A percentile compares a stretch with the other conserved stretches of the same genome.
Evolutionary conservation across 768 basidiomycete genomes (phyloP).

Genomic region (Nevesoporus exiguus): DNA sequence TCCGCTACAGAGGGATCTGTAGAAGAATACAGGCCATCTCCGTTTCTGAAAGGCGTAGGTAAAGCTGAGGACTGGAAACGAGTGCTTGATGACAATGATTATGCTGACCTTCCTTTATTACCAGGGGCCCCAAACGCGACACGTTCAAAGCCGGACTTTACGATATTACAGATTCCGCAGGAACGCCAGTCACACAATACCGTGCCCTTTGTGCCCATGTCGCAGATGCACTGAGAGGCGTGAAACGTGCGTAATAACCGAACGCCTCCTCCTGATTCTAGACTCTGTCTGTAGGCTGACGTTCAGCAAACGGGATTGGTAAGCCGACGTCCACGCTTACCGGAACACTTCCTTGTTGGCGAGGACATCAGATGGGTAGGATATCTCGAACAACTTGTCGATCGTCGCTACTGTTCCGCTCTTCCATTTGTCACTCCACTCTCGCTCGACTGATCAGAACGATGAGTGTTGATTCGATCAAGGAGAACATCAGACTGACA

Average conservation of each 20-base stretch:
- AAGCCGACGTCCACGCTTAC: constrained; percentile 30
- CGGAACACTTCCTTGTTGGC: constrained; percentile 47
- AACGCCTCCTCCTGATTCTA: constrained; percentile 34
- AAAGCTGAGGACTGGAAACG: neutral
- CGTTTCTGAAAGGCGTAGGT: constrained; percentile 40
- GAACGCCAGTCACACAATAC: constrained; percentile 55
- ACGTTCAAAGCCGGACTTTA: constrained; percentile 52
- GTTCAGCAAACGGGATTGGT: constrained; percentile 3
- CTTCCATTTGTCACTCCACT: constrained; percentile 45
- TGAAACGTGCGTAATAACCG: constrained; percentile 59
- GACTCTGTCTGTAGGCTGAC: constrained; percentile 24
- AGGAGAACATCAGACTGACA: constrained; percentile 37
- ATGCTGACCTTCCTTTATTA: constrained; percentile 53
- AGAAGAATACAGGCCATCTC: constrained; percentile 62
- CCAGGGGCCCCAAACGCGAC: constrained; percentile 54
- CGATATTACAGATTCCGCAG: constrained; percentile 61
- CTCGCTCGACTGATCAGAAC: constrained; percentile 46
- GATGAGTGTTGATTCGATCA: constrained; percentile 19
- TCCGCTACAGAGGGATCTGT: constrained; percentile 58
- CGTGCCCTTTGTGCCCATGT: constrained; percentile 54
- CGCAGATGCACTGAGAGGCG: constrained; percentile 64
- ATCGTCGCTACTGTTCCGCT: constrained; percentile 37
- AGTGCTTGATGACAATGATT: constrained; percentile 1
- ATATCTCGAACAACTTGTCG: constrained; percentile 57
- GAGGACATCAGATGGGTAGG: constrained; percentile 25